Percentiles rank a stretch among this genome's conserved stretches.
phyloP scores from a whole-genome alignment of 345 rosid species.

The Punica granatum region DNA sequence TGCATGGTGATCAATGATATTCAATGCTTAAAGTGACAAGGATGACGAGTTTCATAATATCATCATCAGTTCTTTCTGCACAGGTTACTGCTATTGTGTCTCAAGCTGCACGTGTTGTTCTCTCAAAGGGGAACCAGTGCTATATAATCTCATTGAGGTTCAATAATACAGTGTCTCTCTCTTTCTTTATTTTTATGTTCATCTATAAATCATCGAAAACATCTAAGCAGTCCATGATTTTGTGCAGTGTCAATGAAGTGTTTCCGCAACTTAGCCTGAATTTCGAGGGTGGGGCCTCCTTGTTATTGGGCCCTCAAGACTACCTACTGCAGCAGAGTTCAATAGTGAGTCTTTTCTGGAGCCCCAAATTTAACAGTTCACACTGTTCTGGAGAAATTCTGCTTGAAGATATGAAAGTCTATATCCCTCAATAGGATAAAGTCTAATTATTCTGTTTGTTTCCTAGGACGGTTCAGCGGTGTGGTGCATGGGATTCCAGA shows the following conservation, averaged over 20 bases:
- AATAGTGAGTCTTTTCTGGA: constrained; percentile 47
- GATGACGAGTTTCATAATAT: constrained; percentile 4
- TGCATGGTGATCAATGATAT: no score
- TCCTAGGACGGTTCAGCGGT: constrained; percentile 65
- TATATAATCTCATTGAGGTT: constrained; percentile 61
- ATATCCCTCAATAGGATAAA: neutral
- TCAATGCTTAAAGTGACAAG: neutral
- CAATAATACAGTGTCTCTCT: neutral
- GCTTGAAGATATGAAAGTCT: neutral
- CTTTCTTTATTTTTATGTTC: neutral
- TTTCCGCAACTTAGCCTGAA: constrained; percentile 90
- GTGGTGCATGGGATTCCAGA: constrained; percentile 95
- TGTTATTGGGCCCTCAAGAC: constrained; percentile 76
- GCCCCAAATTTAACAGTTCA: neutral
- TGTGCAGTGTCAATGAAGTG: constrained; percentile 48
- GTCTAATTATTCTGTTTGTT: neutral
- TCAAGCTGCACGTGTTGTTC: constrained; percentile 45
- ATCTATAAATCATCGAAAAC: neutral
- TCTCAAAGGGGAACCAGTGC: constrained; percentile 71
- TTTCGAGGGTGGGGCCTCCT: constrained; percentile 81
- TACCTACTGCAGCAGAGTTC: constrained; percentile 80
- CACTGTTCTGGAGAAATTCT: neutral
- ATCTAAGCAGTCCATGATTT: neutral
- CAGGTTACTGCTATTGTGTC: constrained; percentile 66
- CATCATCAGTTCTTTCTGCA: constrained; percentile 11